Evolutionary conservation across 2,329 filamentous ascomycete genomes (phyloP), one percentile per base, ranked within the genome.

Genomic region (Fusarium sublunatum): DNA sequence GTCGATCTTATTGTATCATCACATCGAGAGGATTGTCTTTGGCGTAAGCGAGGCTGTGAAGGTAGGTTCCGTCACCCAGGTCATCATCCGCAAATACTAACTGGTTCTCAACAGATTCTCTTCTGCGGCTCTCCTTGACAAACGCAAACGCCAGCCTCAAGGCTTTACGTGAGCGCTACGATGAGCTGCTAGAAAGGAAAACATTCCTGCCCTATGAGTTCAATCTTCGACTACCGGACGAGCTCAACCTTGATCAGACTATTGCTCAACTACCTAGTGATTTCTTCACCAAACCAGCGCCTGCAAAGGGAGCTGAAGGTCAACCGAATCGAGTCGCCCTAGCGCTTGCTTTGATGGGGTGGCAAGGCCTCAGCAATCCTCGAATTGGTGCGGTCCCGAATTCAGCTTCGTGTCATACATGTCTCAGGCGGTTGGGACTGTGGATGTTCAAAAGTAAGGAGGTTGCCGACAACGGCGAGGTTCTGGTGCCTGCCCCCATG

Each of bases 361-460:
- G 91, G 91, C 86, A 92, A 69, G 87, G 87, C n/a, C 79, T 87
- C 3, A 79, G 77, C 7, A 83, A 86, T 65, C 64, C 78, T 11
- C 77, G 82, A 72, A 77, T 87, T 70, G 75, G 88, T 72, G 76
- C 86, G 2, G 86, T 90, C 22, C 87, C 89, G 36, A 90, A 92
- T 58, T 86, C 94, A 13, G 88, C 91, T 6, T 88, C 88, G 5
- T 99, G 95, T 75, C 85, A 89, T 56, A 91, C 92, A 19, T 99
- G 95, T 74, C 91, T 96, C 71, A 88, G 95, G 57, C 88, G 93
- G 2, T 82, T 98, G 0, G 95, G 95, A 0, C 82, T 99, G 3
- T 99, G 95, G 95, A 90, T 99, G 81, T 98, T 96, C 75, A 90
- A 88, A 71, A 89, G 88, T 74, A 93, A 89, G 75, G 85, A 86